Evolutionary conservation across 2,329 filamentous ascomycete genomes (phyloP).

Genomic region (Orbilia quercus): DNA sequence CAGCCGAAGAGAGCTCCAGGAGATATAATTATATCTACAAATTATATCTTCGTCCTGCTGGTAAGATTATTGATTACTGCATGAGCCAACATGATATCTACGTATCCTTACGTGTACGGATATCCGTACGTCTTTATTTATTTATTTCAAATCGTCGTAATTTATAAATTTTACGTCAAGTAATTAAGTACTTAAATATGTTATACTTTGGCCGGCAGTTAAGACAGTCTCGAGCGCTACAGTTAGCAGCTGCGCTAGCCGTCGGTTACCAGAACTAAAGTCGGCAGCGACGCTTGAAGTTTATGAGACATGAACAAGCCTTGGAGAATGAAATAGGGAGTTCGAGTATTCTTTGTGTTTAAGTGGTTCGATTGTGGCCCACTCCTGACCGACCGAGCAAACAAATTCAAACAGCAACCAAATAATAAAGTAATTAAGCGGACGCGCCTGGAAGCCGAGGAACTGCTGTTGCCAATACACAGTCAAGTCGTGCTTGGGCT

Average conservation of each 20-base stretch:
- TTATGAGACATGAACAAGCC: slow-evolving; percentile 5
- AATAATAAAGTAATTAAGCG: no score
- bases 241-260: neutral
- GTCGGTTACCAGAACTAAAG: slow-evolving; percentile 8
- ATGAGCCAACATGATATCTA: neutral
- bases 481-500: no score
- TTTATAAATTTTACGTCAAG: neutral
- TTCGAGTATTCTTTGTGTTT: neutral
- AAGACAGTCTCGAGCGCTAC: slow-evolving; percentile 17
- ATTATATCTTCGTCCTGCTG: no score
- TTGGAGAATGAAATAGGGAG: neutral
- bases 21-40: neutral
- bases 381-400: slow-evolving; percentile 27
- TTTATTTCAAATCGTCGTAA: neutral
- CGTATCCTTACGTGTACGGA: no score
- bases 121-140: no score
- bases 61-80: slow-evolving; percentile 15
- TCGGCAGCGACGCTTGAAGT: neutral
- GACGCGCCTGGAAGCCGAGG: slow-evolving; percentile 13
- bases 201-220: no score
- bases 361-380: slow-evolving; percentile 11
- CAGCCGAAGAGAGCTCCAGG: slow-evolving; percentile 6
- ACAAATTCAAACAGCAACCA: no score
- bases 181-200: neutral
- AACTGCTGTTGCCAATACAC: neutral